Evolutionary conservation across 176 grass and related monocot species (phyloP).

Genomic region (Oryza brachyantha): DNA sequence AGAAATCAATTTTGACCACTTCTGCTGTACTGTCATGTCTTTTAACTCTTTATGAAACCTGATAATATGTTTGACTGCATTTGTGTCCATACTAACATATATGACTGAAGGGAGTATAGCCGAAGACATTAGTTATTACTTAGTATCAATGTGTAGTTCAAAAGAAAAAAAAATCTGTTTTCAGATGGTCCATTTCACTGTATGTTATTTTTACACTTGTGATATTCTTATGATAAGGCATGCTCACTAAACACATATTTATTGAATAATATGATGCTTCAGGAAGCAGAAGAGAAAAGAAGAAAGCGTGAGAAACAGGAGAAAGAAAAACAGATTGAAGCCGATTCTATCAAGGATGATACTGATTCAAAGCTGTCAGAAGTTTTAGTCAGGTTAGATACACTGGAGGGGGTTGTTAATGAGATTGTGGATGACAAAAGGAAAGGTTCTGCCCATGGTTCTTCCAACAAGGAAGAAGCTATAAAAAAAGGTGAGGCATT

Average conservation of each 20-base stretch:
- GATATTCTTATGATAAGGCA: neutral
- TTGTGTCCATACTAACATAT: neutral
- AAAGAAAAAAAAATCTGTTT: neutral
- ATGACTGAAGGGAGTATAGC: neutral
- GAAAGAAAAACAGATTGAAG: slow-evolving; percentile 65
- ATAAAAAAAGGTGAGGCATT: slow-evolving; percentile 3
- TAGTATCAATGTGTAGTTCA: neutral
- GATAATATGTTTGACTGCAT: neutral
- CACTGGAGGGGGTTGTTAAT: slow-evolving; percentile 62
- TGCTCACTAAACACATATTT: neutral
- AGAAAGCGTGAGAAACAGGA: slow-evolving; percentile 55
- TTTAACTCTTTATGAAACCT: neutral
- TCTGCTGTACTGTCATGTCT: neutral
- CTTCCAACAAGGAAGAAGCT: slow-evolving; percentile 4
- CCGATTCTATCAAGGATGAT: slow-evolving; percentile 55
- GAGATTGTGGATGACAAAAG: slow-evolving; percentile 60
- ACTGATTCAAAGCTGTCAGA: slow-evolving; percentile 55
- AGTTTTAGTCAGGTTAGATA: slow-evolving; percentile 64
- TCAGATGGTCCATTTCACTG: neutral
- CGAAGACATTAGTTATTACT: neutral
- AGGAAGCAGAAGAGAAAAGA: slow-evolving; percentile 79
- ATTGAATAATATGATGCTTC: slow-evolving; percentile 28
- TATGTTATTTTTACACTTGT: neutral
- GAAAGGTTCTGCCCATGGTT: slow-evolving; percentile 33
- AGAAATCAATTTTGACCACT: neutral